Evolutionary conservation across 1,139 yeast genomes (phyloP), one percentile per base, ranked within the genome.

Genomic region (Geotrichum candidum): DNA sequence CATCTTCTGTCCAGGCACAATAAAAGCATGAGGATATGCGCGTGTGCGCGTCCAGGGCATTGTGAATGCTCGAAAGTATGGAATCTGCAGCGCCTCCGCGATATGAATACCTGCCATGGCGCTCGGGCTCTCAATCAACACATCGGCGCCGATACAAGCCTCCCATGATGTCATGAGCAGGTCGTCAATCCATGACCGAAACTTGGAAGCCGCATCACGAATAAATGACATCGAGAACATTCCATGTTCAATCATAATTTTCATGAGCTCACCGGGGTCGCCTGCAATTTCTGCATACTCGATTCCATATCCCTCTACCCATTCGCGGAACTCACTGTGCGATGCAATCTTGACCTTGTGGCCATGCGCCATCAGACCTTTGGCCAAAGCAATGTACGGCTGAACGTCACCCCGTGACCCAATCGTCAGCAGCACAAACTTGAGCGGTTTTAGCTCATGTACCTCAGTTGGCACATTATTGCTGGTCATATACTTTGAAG

Each of bases 11-110:
- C 90, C 97, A 0, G 98, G 97, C 4, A 90, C 96, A 69, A 92
- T 86, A 67, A 92, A 91, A 0, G 98, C 98, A 77, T 92, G 97
- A 0, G 97, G 97, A 71, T 92, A 92, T 0, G 97, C 96, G 66
- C 96, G 81, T 0, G 98, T 92, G 67, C 96, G 78, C 0, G 97
- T 90, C 98, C 98, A 92, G 0, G 98, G 98, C 98, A 92, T 92
- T 0, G 98, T 94, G 71, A 92, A 94, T 0, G 98, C 97, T 68
- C 98, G 80, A 78, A 89, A 88, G 71, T 92, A 92, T 0, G 98
- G 97, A 59, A 92, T 88, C 22, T 85, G 84, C 62, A 92, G 75
- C 0, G 96, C 96, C 72, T 92, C 98, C 0, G 98, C 97, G 63
- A 94, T 88, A 71, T 92, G 98, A 52, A 92, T 83, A 11, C 98